Percentiles rank a stretch among this genome's conserved stretches.
These are phyloP conservation scores for Scutellaria galericulata DNA, from an alignment of 257 asterid species.

Conservation along the genomic window DNA sequence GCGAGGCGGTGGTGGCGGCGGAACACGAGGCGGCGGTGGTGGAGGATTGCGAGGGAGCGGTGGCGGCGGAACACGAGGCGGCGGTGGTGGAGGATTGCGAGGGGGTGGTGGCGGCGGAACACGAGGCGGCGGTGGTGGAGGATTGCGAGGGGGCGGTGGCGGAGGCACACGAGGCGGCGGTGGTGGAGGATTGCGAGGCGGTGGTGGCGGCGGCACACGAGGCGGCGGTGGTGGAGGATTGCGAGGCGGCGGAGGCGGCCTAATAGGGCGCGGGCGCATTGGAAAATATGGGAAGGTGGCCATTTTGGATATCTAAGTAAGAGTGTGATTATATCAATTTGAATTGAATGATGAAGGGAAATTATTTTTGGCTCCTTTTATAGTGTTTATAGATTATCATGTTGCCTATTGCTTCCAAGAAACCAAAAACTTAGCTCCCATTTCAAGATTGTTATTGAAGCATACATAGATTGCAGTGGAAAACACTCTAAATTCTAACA, in stretches of 20 bases:
- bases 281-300: constrained; percentile 32
- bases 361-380: constrained; percentile 27
- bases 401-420: constrained; percentile 49
- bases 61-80: background rate
- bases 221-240: constrained; percentile 6
- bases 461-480: constrained; percentile 43
- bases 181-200: background rate
- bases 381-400: constrained; percentile 12
- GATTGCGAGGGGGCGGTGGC: constrained; percentile 7
- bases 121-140: constrained; percentile 16
- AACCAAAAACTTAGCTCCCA: constrained; percentile 50
- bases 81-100: constrained; percentile 14
- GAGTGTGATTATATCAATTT: background rate
- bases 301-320: constrained; percentile 29
- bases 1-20: constrained; percentile 37
- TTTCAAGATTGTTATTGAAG: constrained; percentile 42
- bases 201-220: constrained; percentile 8
- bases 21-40: constrained; percentile 16
- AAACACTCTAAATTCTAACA: constrained; percentile 32
- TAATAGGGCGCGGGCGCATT: background rate
- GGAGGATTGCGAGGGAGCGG: constrained; percentile 7
- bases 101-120: constrained; percentile 29
- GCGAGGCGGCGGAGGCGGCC: constrained; percentile 8
- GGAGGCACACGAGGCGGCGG: constrained; percentile 13
- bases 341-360: constrained; percentile 39